These are phyloP conservation scores for Verticillium nubilum DNA, from an alignment of 2,329 filamentous ascomycete genomes.

Conservation along the genomic window DNA sequence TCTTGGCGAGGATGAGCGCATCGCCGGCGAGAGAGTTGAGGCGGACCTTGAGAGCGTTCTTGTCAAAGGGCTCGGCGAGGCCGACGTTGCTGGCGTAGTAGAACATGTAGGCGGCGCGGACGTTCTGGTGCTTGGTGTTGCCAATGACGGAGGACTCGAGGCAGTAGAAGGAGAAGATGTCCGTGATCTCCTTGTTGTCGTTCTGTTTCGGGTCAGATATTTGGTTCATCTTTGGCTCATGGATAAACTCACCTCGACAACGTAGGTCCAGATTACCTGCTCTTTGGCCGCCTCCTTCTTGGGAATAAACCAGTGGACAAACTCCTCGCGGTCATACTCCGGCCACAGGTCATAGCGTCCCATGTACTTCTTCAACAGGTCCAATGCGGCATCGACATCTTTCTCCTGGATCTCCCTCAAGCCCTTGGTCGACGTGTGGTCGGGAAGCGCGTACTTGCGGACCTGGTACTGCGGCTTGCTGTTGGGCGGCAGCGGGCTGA, in stretches of 20 bases:
- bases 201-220: slow-evolving; percentile 27
- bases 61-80: slow-evolving; percentile 52
- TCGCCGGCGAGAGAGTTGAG: slow-evolving; percentile 79
- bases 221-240: neutral
- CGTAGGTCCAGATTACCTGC: slow-evolving; percentile 89
- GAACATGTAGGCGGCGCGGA: slow-evolving; percentile 91
- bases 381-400: slow-evolving; percentile 71
- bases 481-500: slow-evolving; percentile 77
- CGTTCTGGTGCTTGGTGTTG: slow-evolving; percentile 67
- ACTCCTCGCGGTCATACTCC: slow-evolving; percentile 72
- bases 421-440: slow-evolving; percentile 65
- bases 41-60: slow-evolving; percentile 63
- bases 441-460: slow-evolving; percentile 77
- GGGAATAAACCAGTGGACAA: slow-evolving; percentile 82
- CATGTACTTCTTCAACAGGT: slow-evolving; percentile 72
- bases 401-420: slow-evolving; percentile 74
- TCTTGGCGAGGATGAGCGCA: slow-evolving; percentile 81
- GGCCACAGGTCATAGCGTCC: slow-evolving; percentile 79
- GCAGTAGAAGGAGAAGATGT: slow-evolving; percentile 96
- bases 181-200: slow-evolving; percentile 72
- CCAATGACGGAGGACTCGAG: slow-evolving; percentile 91
- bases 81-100: slow-evolving; percentile 89
- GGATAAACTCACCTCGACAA: slow-evolving; percentile 63
- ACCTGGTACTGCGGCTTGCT: slow-evolving; percentile 85
- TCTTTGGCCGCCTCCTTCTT: slow-evolving; percentile 59